These are phyloP conservation scores for Neonectria punicea DNA, from an alignment of 2,329 filamentous ascomycete species.

Conservation along the genomic window DNA sequence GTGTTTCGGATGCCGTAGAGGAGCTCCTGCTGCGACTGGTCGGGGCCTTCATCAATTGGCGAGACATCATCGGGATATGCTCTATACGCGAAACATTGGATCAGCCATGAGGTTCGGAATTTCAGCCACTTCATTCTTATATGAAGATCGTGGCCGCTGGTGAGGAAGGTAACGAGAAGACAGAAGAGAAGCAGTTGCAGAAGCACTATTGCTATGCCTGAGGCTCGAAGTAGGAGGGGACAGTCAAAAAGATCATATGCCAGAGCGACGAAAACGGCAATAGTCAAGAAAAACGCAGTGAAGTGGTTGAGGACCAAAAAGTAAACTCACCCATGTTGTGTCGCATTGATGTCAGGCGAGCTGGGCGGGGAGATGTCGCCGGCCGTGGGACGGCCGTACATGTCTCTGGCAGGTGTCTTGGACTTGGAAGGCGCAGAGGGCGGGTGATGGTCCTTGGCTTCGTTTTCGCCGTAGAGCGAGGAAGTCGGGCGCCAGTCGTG, in stretches of 20 bases:
- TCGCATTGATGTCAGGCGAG: slow-evolving; percentile 60
- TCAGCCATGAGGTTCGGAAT: slow-evolving; percentile 31
- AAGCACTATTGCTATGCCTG: background rate
- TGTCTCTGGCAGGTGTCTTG: slow-evolving; percentile 42
- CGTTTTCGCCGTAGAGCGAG: slow-evolving; percentile 58
- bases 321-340: slow-evolving; percentile 54
- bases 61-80: slow-evolving; percentile 56
- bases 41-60: slow-evolving; percentile 60
- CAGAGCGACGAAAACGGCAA: slow-evolving; percentile 13
- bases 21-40: slow-evolving; percentile 47
- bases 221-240: background rate
- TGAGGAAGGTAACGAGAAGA: background rate
- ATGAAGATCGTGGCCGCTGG: background rate
- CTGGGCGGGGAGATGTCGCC: slow-evolving; percentile 66
- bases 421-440: slow-evolving; percentile 51
- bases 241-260: background rate
- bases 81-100: slow-evolving; percentile 41
- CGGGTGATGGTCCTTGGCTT: slow-evolving; percentile 16
- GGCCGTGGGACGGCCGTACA: slow-evolving; percentile 50
- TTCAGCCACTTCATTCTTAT: slow-evolving; percentile 27
- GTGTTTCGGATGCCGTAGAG: slow-evolving; percentile 29
- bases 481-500: slow-evolving; percentile 60
- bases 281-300: slow-evolving; percentile 28
- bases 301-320: slow-evolving; percentile 11
- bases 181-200: background rate